Evolutionary conservation across 805 yeast species (phyloP), one percentile per base, ranked within the genome.

Genomic region (Candida rishiriensis): DNA sequence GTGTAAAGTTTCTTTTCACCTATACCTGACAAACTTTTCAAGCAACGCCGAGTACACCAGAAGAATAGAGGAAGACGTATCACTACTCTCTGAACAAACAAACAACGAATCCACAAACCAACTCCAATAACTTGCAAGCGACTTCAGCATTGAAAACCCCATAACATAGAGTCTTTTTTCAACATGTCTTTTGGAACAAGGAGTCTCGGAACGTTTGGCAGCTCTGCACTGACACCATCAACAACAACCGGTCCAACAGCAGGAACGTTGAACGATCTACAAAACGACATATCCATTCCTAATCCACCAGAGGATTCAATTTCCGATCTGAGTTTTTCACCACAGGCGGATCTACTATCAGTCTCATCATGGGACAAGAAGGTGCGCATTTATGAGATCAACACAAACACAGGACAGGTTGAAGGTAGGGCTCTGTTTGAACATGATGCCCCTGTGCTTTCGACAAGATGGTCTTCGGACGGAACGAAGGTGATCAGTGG

Each of bases 301-400:
- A 84, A 85, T 56, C 87, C 91, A 3, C 96, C 97, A n/a, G 95
- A 87, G 50, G 99, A 93, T 63, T 83, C 96, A 2, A 75, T 93
- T 14, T 76, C 90, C 3, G 95, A 87, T 54, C 63, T 93, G 44
- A 72, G 88, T 15, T 93, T 91, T 66, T 86, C 96, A 11, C 88
- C 98, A 13, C 85, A 75, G 52, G 91, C 85, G 15, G 96, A 93
- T 52, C 72, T 80, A 46, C 63, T 93, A 47, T 79, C 95, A 3
- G 93, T 81, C 3, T 77, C 95, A 14, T 83, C 95, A 14, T 93
- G 99, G 99, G 99, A 93, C 66, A 86, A 85, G 56, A 89, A 88
- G 61, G 97, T 88, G 35, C 76, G 98, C 49, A 83, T 93, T 43
- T 93, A 93, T 72, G 98, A 93, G 64, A 80, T 90, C 14, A 76